These are phyloP conservation scores for Rhizomucor miehei DNA, from an alignment of 371 early-diverging fungal genomes.

Conservation along the genomic window DNA sequence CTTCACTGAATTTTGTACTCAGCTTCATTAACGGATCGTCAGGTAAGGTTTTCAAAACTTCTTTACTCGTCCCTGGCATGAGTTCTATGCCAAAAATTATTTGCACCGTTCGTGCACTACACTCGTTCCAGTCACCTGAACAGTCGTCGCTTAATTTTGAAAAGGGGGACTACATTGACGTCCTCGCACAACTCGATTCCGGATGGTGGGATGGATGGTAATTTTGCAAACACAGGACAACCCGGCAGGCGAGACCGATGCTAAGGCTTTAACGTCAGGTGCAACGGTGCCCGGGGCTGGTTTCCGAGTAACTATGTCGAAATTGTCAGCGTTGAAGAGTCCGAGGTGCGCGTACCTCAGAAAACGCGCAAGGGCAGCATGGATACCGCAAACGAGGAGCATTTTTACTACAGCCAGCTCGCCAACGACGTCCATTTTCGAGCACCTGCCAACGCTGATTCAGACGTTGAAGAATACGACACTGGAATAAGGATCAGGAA, in stretches of 20 bases:
- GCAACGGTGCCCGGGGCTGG: slow-evolving; percentile 73
- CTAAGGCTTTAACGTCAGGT: slow-evolving; percentile 15
- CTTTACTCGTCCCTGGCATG: slow-evolving; percentile 4
- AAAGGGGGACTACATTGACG: slow-evolving; percentile 79
- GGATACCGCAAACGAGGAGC: too few relatives aligned
- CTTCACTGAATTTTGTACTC: too few relatives aligned
- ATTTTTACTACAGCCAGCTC: background rate
- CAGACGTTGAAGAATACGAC: background rate
- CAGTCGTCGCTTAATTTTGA: slow-evolving; percentile 70
- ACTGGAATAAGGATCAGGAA: slow-evolving; percentile 7
- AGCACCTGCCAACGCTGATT: too few relatives aligned
- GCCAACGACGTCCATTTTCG: too few relatives aligned
- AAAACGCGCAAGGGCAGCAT: background rate
- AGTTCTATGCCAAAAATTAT: slow-evolving; percentile 26
- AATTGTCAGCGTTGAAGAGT: slow-evolving; percentile 17
- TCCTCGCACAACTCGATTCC: slow-evolving; percentile 75
- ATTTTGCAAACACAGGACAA: background rate
- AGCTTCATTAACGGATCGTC: too few relatives aligned
- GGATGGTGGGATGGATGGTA: slow-evolving; percentile 93
- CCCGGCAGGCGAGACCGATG: background rate
- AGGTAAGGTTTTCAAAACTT: too few relatives aligned
- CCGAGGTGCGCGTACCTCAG: background rate
- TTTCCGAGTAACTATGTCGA: slow-evolving; percentile 86
- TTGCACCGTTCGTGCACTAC: slow-evolving; percentile 59
- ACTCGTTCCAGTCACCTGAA: slow-evolving; percentile 74